Conservation (phyloP, 768 basidiomycete species). For the Tubosaeta brunneosetosa region DNA sequence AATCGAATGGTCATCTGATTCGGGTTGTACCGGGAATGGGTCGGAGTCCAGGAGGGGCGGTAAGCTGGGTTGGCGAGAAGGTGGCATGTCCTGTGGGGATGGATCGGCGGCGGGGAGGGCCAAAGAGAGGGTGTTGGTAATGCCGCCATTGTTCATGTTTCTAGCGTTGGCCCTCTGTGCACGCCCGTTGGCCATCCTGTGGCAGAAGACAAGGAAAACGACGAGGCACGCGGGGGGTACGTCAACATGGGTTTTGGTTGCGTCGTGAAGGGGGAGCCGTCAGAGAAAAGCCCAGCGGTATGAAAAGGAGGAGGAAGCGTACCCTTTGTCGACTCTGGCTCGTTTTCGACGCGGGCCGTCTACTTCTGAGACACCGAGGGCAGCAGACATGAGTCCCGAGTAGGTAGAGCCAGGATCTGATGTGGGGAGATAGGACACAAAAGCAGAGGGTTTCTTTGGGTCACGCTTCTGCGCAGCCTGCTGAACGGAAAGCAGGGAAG, state of each 20-base stretch:
- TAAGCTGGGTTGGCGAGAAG: slow-evolving; percentile 34
- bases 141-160: slow-evolving; percentile 44
- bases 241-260: slow-evolving; percentile 30
- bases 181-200: slow-evolving; percentile 57
- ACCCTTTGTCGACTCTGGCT: slow-evolving; percentile 70
- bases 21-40: slow-evolving; percentile 46
- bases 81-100: slow-evolving; percentile 37
- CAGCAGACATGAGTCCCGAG: slow-evolving; percentile 66
- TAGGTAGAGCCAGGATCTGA: slow-evolving; percentile 88
- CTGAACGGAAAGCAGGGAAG: slow-evolving; percentile 65
- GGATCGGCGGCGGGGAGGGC: slow-evolving; percentile 30
- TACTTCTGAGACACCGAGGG: slow-evolving; percentile 51
- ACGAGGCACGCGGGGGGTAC: slow-evolving; percentile 6
- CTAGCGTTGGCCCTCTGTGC: slow-evolving; percentile 72
- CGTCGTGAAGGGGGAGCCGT: slow-evolving; percentile 19
- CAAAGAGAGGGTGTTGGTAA: slow-evolving; percentile 33
- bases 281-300: slow-evolving; percentile 19
- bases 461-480: slow-evolving; percentile 73
- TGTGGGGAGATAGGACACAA: slow-evolving; percentile 75
- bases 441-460: slow-evolving; percentile 66
- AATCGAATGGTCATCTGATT: slow-evolving; percentile 52
- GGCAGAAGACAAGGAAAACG: slow-evolving; percentile 11
- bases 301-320: slow-evolving; percentile 33
- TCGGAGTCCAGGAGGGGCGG: slow-evolving; percentile 50
- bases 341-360: slow-evolving; percentile 71